Conservation (phyloP, 768 basidiomycete genomes). For the Suillus sp. region DNA sequence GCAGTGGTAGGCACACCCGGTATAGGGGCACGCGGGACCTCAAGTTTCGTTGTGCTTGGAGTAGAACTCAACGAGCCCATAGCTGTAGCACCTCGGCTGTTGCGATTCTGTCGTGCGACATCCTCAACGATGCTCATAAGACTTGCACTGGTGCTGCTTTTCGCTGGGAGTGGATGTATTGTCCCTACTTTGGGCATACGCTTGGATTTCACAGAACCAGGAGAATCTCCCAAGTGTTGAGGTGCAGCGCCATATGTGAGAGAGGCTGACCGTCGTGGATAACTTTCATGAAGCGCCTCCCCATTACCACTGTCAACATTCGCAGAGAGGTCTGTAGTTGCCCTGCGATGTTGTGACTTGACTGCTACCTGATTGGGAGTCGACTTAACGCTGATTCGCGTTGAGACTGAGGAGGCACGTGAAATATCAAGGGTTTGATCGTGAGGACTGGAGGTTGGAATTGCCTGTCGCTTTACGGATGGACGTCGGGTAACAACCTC, state of each 20-base stretch:
- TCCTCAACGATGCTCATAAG: constrained; percentile 73
- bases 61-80: not conserved
- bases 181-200: constrained; percentile 9
- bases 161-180: constrained; percentile 12
- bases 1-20: constrained; percentile 4
- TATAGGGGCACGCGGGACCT: constrained; percentile 14
- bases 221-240: not conserved
- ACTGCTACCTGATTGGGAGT: not conserved
- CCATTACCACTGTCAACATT: not conserved
- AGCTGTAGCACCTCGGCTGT: constrained; percentile 18
- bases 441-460: not conserved
- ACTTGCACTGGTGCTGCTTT: constrained; percentile 35
- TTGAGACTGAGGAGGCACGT: constrained; percentile 15
- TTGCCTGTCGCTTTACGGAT: not conserved
- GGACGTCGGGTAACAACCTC: not conserved
- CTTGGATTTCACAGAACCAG: constrained; percentile 13
- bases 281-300: not conserved
- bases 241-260: constrained; percentile 1
- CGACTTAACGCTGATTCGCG: constrained; percentile 5
- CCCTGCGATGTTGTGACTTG: constrained; percentile 8
- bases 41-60: constrained; percentile 1
- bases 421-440: not conserved
- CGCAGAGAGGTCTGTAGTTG: constrained; percentile 14
- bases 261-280: constrained; percentile 10
- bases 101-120: constrained; percentile 46